Base-by-base conservation (phyloP, 371 early-diverging fungal genomes). In the Mortierella sp. region DNA sequence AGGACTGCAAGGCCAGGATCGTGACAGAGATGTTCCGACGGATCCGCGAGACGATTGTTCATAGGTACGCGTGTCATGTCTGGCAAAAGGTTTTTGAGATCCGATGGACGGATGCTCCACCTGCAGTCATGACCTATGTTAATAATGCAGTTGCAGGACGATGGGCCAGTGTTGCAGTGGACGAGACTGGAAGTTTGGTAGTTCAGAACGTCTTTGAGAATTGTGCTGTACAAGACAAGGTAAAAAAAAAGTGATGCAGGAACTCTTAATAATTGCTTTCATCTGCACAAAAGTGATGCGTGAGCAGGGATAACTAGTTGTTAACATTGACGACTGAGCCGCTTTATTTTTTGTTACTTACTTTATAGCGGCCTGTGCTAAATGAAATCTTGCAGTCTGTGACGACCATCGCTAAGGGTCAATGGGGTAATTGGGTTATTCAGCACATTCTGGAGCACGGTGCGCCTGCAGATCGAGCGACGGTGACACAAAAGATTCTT, bases 141-240 rank as follows among this genome's bases (percentile, higher is more conserved):
- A 86, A 91, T 51, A 78, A 78, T 19, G 84, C 86, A 0, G 70
- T 91, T 4, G 76, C 82, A 56, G 85, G 88, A 12, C 72, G 82
- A 21, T 93, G 93, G 93, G 83, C 86, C 2, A 66, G 79, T n/a
- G 86, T 91, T 6, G 93, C 93, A 14, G 80, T 90, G 17, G 90
- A 93, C 57, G 92, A 93, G 79, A 91, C 90, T 39, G 93, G 93
- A 2, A 88, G 88, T 72, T 71, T 93, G 44, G 92, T 93, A 9
- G 90, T 91, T n/a, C 93, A 93, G 70, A 90, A 92, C 62, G 86
- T 93, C 31, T 91, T 93, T 81, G 93, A 93, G 62, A 89, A 90
- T 65, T 81, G 90, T 51, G 67, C 79, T 1, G 87, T 90, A 58
- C 52, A 55, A 7, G 90, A 92, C 30, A 91, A 89, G 83, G 83